Evolutionary conservation across 179 eudicot genomes (phyloP).

Genomic region (Beta corolliflora): DNA sequence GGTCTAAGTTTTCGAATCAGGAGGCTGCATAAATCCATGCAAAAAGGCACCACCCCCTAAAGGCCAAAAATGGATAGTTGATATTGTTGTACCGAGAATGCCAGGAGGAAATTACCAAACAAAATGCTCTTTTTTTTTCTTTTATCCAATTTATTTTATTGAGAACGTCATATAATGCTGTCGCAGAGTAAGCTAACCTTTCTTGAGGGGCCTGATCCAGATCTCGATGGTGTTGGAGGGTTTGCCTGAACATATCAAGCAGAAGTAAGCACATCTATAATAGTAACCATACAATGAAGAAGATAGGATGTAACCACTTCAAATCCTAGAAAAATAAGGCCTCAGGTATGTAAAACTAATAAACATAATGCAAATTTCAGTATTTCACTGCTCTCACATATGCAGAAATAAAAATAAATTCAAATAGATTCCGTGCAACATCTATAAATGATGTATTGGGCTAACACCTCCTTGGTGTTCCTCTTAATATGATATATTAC

Average conservation of each 20-base stretch:
- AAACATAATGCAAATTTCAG: too few relatives aligned
- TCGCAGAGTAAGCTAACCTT: conserved; percentile 50
- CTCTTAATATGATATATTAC: too few relatives aligned
- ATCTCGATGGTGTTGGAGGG: conserved; percentile 56
- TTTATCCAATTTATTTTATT: background rate
- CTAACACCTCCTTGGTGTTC: too few relatives aligned
- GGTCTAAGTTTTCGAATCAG: background rate
- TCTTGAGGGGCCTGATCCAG: conserved; percentile 86
- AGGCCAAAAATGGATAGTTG: background rate
- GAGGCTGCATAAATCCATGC: background rate
- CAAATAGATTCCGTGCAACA: too few relatives aligned
- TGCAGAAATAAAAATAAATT: too few relatives aligned
- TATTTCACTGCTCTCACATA: too few relatives aligned
- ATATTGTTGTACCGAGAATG: background rate
- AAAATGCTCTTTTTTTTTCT: too few relatives aligned
- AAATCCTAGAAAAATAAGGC: too few relatives aligned
- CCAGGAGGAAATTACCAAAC: background rate
- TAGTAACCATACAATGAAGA: background rate
- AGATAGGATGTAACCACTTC: background rate
- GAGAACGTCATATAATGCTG: background rate
- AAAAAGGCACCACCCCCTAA: background rate
- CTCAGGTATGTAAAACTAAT: too few relatives aligned
- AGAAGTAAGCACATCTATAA: conserved; percentile 20
- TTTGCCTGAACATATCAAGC: conserved; percentile 49
- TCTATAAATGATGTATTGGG: too few relatives aligned